Conservation (phyloP, 176 grass and related monocot species). For the Oryza brachyantha region DNA sequence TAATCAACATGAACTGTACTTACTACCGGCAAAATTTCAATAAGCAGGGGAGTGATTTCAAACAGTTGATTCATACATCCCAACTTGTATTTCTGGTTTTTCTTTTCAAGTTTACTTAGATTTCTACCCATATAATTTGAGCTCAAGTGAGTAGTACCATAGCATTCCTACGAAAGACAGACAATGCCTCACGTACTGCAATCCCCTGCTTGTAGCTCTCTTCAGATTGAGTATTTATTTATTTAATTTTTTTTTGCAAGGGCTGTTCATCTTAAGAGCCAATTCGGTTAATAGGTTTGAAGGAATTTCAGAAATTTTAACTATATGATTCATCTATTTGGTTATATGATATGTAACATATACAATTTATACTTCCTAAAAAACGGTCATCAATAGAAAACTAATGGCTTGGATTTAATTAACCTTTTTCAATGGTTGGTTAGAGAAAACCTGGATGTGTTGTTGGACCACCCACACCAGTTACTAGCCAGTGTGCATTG, state of each 20-base stretch:
- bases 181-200: neutral
- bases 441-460: constrained; percentile 5
- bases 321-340: no score
- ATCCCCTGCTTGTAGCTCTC: no score
- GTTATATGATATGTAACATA: neutral
- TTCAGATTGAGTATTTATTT: no score
- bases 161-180: neutral
- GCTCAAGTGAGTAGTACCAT: neutral
- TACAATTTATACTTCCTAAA: neutral
- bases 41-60: neutral
- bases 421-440: neutral
- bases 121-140: neutral
- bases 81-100: neutral
- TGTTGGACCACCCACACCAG: constrained; percentile 1
- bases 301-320: no score
- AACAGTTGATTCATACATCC: neutral
- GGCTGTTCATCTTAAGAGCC: no score
- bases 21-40: neutral
- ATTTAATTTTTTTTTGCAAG: no score
- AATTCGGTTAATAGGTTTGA: no score
- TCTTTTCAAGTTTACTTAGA: neutral
- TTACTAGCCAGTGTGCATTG: neutral
- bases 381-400: neutral
- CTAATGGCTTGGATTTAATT: neutral
- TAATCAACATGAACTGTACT: neutral